phyloP scores from a whole-genome alignment of 202 grass and related monocot species.

The Miscanthus sacchariflorus region DNA sequence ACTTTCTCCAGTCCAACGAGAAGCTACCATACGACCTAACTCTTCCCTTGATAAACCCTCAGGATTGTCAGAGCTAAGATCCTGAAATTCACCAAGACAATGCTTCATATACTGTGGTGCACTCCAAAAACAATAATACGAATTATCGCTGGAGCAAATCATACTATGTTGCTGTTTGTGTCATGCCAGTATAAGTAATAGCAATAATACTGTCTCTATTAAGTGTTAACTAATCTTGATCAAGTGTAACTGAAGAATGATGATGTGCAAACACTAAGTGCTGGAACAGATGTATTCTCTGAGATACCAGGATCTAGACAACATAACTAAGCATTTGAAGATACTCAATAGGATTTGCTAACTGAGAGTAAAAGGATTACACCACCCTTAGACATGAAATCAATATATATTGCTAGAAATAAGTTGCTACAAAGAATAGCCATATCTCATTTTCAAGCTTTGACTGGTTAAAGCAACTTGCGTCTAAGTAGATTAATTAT shows the following conservation, averaged over 20 bases:
- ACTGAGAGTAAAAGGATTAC: background rate
- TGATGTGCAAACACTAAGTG: slow-evolving; percentile 15
- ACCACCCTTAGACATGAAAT: background rate
- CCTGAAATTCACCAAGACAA: slow-evolving; percentile 61
- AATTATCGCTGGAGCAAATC: background rate
- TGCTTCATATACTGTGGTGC: slow-evolving; percentile 18
- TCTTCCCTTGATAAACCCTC: slow-evolving; percentile 92
- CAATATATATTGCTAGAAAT: background rate
- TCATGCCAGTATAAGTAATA: slow-evolving; percentile 36
- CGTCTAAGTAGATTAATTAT: background rate
- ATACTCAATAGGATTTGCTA: background rate
- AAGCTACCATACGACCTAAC: slow-evolving; percentile 89
- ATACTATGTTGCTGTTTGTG: background rate
- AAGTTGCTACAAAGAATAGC: background rate
- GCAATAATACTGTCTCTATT: background rate
- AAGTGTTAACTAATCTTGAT: background rate
- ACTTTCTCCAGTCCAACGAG: slow-evolving; percentile 92
- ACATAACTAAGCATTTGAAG: slow-evolving; percentile 21
- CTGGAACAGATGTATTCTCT: background rate
- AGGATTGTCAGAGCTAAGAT: slow-evolving; percentile 53
- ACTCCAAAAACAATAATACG: slow-evolving; percentile 26
- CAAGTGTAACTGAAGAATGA: slow-evolving; percentile 15
- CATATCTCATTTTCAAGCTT: background rate
- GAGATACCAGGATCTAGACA: slow-evolving; percentile 33
- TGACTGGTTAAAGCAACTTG: slow-evolving; percentile 1